phyloP scores from a whole-genome alignment of 805 yeast genomes.

The Sugiyamaella americana region DNA sequence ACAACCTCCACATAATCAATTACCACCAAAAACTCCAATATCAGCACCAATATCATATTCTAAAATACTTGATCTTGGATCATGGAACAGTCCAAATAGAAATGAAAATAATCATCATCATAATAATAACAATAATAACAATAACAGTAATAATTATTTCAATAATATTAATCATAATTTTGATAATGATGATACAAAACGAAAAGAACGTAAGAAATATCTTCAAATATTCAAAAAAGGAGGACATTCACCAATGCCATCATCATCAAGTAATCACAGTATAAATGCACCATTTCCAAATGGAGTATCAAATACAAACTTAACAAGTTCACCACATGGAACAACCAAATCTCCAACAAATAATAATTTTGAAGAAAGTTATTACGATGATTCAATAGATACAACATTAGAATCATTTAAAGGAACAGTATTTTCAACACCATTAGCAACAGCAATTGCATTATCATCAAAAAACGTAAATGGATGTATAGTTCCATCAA shows the following conservation, averaged over 20 bases:
- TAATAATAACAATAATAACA: neutral
- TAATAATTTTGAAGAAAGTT: neutral
- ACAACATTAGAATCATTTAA: neutral
- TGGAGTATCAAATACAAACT: neutral
- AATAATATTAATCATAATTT: constrained; percentile 25
- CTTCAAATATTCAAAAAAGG: constrained; percentile 3
- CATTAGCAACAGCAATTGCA: constrained; percentile 45
- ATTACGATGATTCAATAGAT: neutral
- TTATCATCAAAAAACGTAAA: constrained; percentile 46
- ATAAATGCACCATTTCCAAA: neutral
- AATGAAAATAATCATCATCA: neutral
- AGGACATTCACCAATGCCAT: neutral
- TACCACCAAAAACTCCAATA: constrained; percentile 6
- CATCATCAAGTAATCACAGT: neutral
- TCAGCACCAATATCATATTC: constrained; percentile 15
- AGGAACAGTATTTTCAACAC: constrained; percentile 53
- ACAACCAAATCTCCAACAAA: neutral
- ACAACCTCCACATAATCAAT: neutral
- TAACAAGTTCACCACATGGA: neutral
- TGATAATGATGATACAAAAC: constrained; percentile 34
- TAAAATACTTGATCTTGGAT: constrained; percentile 15
- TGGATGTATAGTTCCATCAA: constrained; percentile 56
- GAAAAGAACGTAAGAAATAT: constrained; percentile 10
- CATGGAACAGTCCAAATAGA: constrained; percentile 19
- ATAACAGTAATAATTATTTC: constrained; percentile 22